Base-by-base conservation (phyloP, 768 basidiomycete species). In the Suillus tomentosus region DNA sequence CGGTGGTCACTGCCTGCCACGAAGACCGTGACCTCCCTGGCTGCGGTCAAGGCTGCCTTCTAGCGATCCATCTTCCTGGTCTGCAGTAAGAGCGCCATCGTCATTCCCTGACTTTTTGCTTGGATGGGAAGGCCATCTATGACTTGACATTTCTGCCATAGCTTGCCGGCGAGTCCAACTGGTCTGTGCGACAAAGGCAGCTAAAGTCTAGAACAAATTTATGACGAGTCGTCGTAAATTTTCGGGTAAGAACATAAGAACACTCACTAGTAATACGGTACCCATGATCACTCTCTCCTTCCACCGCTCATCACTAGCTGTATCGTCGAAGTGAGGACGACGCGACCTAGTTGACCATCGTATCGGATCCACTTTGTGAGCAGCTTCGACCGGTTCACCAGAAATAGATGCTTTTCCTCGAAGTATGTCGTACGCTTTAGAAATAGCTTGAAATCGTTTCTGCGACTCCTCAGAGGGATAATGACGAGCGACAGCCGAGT, bases 361-460 rank as follows among this genome's bases (percentile, higher is more conserved):
- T 77, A 63, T 66, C 71, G 83, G 62, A 77, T 79, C 67, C 76
- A 73, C 22, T 79, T 60, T 61, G 34, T 60, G 64, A 61, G 62
- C 54, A 60, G 69, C 62, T 58, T 58, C 57, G 24, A 62, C 19
- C 2, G 62, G 62, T 47, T 70, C 70, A 40, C 65, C 69, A 2
- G 71, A 66, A 4, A 73, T 64, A 15, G 70, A 65, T 19, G 70
- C 73, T 69, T 83, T 85, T 9, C 85, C 84, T 15, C 83, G 82
- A 22, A 93, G 80, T 19, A 78, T 69, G 62, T 89, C 88, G 67
- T 93, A 93, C 14, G 91, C 90, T 17, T 81, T 73, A 34, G 84
- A 82, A 66, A 93, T 90, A 3, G 87, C 79, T 68, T 87, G 87
- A 68, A 92, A 92, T 13, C 85, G 87, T 7, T 82, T 79, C 69